Evolutionary conservation across 371 early-diverging fungal genomes (phyloP).

Genomic region (Zancudomyces culisetae): DNA sequence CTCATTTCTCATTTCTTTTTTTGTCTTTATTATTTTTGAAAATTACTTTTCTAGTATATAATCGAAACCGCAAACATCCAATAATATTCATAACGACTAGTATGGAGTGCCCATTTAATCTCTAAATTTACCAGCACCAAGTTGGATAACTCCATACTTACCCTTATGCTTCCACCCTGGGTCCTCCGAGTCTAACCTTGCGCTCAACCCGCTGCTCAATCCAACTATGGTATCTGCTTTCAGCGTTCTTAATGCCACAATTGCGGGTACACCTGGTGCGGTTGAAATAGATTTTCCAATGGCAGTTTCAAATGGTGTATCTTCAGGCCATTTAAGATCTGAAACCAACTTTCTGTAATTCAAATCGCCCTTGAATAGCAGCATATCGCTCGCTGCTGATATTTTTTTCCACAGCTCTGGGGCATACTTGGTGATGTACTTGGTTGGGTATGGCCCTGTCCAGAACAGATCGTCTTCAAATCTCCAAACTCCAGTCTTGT

Average conservation of each 20-base stretch:
- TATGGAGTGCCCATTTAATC: background rate
- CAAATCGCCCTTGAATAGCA: conserved; percentile 88
- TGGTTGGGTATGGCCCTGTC: conserved; percentile 61
- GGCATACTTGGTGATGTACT: conserved; percentile 43
- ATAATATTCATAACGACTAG: background rate
- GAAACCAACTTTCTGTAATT: conserved; percentile 86
- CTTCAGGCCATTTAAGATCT: conserved; percentile 65
- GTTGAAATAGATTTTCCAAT: conserved; percentile 45
- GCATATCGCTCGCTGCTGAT: conserved; percentile 32
- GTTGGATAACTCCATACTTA: conserved; percentile 2
- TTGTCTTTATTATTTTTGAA: background rate
- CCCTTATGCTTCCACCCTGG: conserved; percentile 33
- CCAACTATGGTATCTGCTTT: conserved; percentile 79
- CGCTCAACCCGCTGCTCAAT: conserved; percentile 36
- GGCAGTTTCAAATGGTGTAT: conserved; percentile 60
- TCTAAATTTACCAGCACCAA: background rate
- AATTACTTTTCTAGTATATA: background rate
- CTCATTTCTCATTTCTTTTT: background rate
- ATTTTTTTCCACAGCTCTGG: conserved; percentile 40
- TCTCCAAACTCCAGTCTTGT: conserved; percentile 36
- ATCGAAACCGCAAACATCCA: background rate
- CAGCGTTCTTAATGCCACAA: conserved; percentile 62
- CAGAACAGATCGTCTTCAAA: conserved; percentile 58
- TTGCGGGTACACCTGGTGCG: conserved; percentile 25
- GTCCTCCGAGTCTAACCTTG: conserved; percentile 27